phyloP scores from a whole-genome alignment of 371 early-diverging fungal species.

The Conidiobolus incongruus region DNA sequence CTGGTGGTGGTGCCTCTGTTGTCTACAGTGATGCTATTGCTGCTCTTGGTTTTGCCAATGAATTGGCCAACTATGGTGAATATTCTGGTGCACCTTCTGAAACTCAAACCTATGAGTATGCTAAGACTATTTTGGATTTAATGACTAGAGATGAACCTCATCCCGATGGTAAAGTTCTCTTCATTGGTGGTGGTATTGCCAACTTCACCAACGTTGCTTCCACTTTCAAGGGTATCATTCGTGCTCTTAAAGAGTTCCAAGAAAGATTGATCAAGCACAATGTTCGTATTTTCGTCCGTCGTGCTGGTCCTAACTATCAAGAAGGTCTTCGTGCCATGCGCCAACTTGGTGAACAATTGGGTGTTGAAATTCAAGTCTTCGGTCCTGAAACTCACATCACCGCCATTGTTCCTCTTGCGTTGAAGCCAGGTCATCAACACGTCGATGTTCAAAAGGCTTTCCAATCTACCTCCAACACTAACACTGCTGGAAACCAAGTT shows the following conservation, averaged over 20 bases:
- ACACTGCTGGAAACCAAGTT: conserved; percentile 7
- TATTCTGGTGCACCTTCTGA: conserved; percentile 97
- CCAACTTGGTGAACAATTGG: conserved; percentile 72
- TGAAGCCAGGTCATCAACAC: too few relatives aligned
- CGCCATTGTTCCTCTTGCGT: conserved; percentile 91
- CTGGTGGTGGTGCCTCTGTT: conserved; percentile 96
- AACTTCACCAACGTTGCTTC: conserved; percentile 97
- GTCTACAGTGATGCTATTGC: conserved; percentile 94
- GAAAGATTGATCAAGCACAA: conserved; percentile 64
- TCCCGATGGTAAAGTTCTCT: conserved; percentile 79
- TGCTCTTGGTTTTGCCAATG: conserved; percentile 73
- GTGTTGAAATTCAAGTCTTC: conserved; percentile 83
- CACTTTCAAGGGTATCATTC: conserved; percentile 96
- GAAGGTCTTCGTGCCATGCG: conserved; percentile 93
- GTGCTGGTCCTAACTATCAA: conserved; percentile 97
- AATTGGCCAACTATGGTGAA: conserved; percentile 97
- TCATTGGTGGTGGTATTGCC: conserved; percentile 97
- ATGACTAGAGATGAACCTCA: conserved; percentile 74
- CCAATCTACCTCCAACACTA: conserved; percentile 3
- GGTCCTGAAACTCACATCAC: conserved; percentile 97
- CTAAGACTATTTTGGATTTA: conserved; percentile 89
- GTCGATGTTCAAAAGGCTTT: neutral
- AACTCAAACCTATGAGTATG: conserved; percentile 94
- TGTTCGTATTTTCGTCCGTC: conserved; percentile 85
- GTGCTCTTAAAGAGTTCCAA: conserved; percentile 79